phyloP scores from a whole-genome alignment of 2,329 filamentous ascomycete genomes.

The Colletotrichum sp. region DNA sequence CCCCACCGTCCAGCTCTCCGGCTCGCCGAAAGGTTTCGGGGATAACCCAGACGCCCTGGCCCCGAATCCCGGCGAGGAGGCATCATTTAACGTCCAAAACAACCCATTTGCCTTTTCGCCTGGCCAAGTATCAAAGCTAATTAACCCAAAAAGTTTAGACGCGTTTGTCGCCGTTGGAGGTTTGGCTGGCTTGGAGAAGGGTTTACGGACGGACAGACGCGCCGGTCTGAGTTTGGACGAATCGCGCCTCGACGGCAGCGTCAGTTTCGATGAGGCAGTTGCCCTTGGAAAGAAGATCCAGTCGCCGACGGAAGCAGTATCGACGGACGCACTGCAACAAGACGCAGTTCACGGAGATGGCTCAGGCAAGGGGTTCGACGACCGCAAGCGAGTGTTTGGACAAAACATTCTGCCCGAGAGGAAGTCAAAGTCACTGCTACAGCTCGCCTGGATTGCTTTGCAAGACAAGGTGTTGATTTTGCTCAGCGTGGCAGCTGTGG shows the following conservation, averaged over 20 bases:
- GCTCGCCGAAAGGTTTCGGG: slow-evolving; percentile 20
- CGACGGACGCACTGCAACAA: slow-evolving; percentile 23
- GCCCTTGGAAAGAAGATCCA: slow-evolving; percentile 37
- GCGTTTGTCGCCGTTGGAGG: slow-evolving; percentile 59
- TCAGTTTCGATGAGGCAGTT: slow-evolving; percentile 56
- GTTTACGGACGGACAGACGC: slow-evolving; percentile 52
- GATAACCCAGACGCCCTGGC: slow-evolving; percentile 27
- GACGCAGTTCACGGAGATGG: not conserved
- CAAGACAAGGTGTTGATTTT: slow-evolving; percentile 82
- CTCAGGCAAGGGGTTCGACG: slow-evolving; percentile 34
- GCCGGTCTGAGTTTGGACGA: slow-evolving; percentile 58
- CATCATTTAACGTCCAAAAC: slow-evolving; percentile 69
- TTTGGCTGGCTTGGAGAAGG: slow-evolving; percentile 54
- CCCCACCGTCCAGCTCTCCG: not conserved
- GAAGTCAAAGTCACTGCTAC: slow-evolving; percentile 72
- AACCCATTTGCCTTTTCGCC: slow-evolving; percentile 61
- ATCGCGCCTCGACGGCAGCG: slow-evolving; percentile 41
- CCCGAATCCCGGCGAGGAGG: slow-evolving; percentile 65
- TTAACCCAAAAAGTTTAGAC: slow-evolving; percentile 52
- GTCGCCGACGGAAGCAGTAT: slow-evolving; percentile 23
- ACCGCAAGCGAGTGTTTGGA: slow-evolving; percentile 62
- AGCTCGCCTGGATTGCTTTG: slow-evolving; percentile 80
- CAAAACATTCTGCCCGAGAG: slow-evolving; percentile 70
- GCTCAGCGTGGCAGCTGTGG: slow-evolving; percentile 70
- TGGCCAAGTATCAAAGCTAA: slow-evolving; percentile 57